These are phyloP conservation scores for Metschnikowia arizonensis DNA, from an alignment of 805 yeast species.

Conservation along the genomic window DNA sequence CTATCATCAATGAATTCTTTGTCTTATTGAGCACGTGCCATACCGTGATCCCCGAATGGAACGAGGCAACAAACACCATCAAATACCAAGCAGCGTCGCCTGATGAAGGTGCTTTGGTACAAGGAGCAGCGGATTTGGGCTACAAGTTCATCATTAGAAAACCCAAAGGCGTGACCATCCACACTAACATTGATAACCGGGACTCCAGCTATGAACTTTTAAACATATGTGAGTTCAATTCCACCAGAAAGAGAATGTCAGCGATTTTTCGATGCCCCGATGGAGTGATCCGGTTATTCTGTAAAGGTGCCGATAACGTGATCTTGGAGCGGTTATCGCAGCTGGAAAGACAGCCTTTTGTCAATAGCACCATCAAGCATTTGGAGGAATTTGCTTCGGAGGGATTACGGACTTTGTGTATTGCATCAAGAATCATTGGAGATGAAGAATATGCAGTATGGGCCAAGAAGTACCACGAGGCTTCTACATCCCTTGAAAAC, in stretches of 20 bases:
- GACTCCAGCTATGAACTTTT: slow-evolving; percentile 66
- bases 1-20: slow-evolving; percentile 67
- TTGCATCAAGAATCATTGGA: slow-evolving; percentile 78
- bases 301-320: slow-evolving; percentile 98
- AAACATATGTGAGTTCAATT: slow-evolving; percentile 93
- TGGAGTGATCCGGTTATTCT: slow-evolving; percentile 79
- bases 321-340: slow-evolving; percentile 77
- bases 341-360: slow-evolving; percentile 64
- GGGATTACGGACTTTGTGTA: slow-evolving; percentile 90
- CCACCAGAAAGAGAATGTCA: slow-evolving; percentile 97
- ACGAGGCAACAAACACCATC: slow-evolving; percentile 53
- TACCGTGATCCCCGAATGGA: slow-evolving; percentile 91
- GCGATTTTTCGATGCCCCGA: slow-evolving; percentile 93
- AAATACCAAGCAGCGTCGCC: slow-evolving; percentile 99
- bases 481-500: slow-evolving; percentile 75
- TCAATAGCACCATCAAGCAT: slow-evolving; percentile 77
- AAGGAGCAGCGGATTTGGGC: slow-evolving; percentile 90
- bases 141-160: slow-evolving; percentile 79
- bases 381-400: slow-evolving; percentile 95
- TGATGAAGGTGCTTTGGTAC: slow-evolving; percentile 97
- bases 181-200: slow-evolving; percentile 45
- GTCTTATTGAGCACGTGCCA: slow-evolving; percentile 89
- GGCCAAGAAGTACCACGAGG: slow-evolving; percentile 64
- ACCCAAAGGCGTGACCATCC: slow-evolving; percentile 75
- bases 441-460: slow-evolving; percentile 74